These are phyloP conservation scores for Diaporthe citri DNA, from an alignment of 2,329 filamentous ascomycete species.

Conservation along the genomic window DNA sequence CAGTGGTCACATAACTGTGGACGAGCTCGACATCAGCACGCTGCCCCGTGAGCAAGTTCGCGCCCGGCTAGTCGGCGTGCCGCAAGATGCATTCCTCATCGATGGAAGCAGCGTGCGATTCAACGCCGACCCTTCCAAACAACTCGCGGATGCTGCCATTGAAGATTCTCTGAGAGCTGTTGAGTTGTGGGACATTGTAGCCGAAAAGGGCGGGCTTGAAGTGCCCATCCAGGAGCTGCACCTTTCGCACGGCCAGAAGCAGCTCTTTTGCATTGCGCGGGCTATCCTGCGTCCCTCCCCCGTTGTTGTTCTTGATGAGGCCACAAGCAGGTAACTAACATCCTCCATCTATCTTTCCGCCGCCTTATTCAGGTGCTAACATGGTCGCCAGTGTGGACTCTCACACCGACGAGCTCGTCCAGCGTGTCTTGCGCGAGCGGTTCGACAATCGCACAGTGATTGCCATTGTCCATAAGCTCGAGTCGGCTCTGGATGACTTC, in stretches of 20 bases:
- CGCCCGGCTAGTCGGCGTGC: conserved; percentile 55
- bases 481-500: neutral
- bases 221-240: neutral
- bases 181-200: conserved; percentile 54
- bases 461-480: conserved; percentile 8
- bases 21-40: conserved; percentile 54
- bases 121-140: neutral
- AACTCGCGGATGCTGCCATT: neutral
- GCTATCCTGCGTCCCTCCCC: conserved; percentile 5
- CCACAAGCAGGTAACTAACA: neutral
- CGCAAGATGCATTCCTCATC: conserved; percentile 65
- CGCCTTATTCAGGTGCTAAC: neutral
- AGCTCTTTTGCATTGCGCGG: conserved; percentile 66
- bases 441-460: conserved; percentile 19
- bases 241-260: conserved; percentile 1
- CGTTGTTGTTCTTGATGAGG: neutral
- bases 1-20: conserved; percentile 58
- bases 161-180: conserved; percentile 50
- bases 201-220: conserved; percentile 10
- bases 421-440: neutral
- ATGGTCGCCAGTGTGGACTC: conserved; percentile 9
- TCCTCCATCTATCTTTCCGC: neutral
- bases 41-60: conserved; percentile 46
- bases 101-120: conserved; percentile 50
- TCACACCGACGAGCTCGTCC: conserved; percentile 4